Evolutionary conservation across 441 rosid species (phyloP), one percentile per base, ranked within the genome.

Genomic region (Pelargonium australe): DNA sequence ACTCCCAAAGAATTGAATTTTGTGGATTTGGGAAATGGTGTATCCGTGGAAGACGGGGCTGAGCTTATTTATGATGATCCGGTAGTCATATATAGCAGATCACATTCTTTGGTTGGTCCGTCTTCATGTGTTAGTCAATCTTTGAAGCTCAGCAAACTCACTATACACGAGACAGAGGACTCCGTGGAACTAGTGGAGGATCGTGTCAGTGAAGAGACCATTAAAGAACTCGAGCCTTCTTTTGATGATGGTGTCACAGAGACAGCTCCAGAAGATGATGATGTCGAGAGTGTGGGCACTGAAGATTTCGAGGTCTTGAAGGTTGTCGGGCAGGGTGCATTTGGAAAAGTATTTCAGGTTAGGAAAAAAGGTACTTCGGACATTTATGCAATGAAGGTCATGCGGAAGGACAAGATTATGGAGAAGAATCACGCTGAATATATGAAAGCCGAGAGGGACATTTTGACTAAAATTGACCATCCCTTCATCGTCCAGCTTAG

Each of bases 391-490:
- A 94, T 94, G 98, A 94, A 94, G 85, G 98, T 94, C 69, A 88
- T 94, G 97, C 79, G 98, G 65, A 94, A 94, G 86, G 98, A 94
- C 78, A 86, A 77, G 70, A 88, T 94, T 12, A 84, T 94, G 86
- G 96, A 94, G 84, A 89, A 85, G 82, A 87, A 94, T 83, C 97
- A 89, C 58, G 95, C 84, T 0, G 96, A 85, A 64, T 94, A 91
- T 83, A 94, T 89, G 99, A 89, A 87, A 81, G 92, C 94, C 19
- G 99, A 94, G 78, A 89, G 95, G 72, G 96, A 94, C 67, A 94
- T 94, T 76, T 80, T 94, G 41, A 88, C 89, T 1, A 87, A 88
- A 77, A 75, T 86, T 7, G 92, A 89, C 53, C 97, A 94, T 77
- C 99, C 99, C 3, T 94, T 91, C 80, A 84, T 94, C 73, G 99